These are phyloP conservation scores for Pythium biforme DNA, from an alignment of 352 stramenopile genomes.

Conservation along the genomic window DNA sequence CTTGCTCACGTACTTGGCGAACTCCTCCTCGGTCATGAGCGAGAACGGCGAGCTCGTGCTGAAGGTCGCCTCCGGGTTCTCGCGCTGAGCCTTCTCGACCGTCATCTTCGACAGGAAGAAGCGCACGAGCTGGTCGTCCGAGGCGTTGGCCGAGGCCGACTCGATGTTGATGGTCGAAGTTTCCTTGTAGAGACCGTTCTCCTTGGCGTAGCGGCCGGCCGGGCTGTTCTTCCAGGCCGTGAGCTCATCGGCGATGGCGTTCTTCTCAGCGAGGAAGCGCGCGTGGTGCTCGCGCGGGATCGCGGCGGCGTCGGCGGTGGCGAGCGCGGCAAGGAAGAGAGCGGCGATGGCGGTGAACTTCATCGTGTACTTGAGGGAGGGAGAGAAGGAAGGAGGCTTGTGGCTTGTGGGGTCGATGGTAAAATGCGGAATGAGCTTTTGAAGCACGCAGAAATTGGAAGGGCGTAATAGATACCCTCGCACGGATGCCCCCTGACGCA, in stretches of 20 bases:
- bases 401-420: slow-evolving; percentile 4
- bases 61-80: slow-evolving; percentile 62
- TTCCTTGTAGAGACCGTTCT: slow-evolving; percentile 33
- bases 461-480: too few species aligned
- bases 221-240: slow-evolving; percentile 45
- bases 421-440: slow-evolving; percentile 14
- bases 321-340: slow-evolving; percentile 22
- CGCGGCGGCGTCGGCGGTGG: slow-evolving; percentile 17
- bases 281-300: slow-evolving; percentile 38
- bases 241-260: slow-evolving; percentile 36
- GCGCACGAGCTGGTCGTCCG: slow-evolving; percentile 49
- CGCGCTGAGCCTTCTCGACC: slow-evolving; percentile 39
- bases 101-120: slow-evolving; percentile 61
- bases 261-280: slow-evolving; percentile 46
- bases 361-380: slow-evolving; percentile 5
- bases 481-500: too few species aligned
- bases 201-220: slow-evolving; percentile 40
- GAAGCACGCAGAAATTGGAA: not conserved
- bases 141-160: slow-evolving; percentile 1
- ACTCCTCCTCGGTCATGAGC: slow-evolving; percentile 72
- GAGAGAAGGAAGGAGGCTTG: not conserved
- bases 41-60: slow-evolving; percentile 61
- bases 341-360: slow-evolving; percentile 32
- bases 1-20: slow-evolving; percentile 43
- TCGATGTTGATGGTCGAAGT: slow-evolving; percentile 6